Evolutionary conservation across 176 grass and related monocot genomes (phyloP).

Genomic region (Juncus effusus): DNA sequence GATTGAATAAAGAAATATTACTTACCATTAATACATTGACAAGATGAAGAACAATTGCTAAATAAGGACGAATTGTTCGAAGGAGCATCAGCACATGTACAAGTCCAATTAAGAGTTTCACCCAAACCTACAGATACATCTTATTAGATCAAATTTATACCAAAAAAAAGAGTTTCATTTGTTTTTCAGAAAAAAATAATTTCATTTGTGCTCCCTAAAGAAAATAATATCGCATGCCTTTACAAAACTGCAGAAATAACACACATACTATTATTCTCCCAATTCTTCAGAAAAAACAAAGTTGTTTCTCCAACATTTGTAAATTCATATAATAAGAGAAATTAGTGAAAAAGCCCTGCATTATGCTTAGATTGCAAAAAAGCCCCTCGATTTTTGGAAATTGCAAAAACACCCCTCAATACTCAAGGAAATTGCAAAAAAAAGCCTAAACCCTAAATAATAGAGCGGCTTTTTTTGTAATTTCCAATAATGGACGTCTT

Average conservation of each 20-base stretch:
- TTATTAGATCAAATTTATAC: conserved; percentile 14
- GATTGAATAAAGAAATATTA: neutral
- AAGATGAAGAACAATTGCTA: conserved; percentile 58
- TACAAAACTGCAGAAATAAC: neutral
- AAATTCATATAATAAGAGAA: too few relatives aligned
- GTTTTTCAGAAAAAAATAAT: conserved; percentile 4
- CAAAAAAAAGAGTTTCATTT: conserved; percentile 17
- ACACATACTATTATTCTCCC: neutral
- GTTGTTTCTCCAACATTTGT: neutral
- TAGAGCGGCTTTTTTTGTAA: too few relatives aligned
- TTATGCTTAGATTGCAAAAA: too few relatives aligned
- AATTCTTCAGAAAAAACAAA: neutral
- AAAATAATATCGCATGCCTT: too few relatives aligned
- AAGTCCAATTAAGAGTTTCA: conserved; percentile 51
- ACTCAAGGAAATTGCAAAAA: too few relatives aligned
- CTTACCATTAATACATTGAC: conserved; percentile 64
- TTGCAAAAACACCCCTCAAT: too few relatives aligned
- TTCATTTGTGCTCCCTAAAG: too few relatives aligned
- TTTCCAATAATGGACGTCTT: too few relatives aligned
- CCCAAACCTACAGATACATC: neutral
- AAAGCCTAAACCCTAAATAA: too few relatives aligned
- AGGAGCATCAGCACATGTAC: conserved; percentile 54
- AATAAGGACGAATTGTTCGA: conserved; percentile 33
- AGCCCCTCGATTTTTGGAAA: too few relatives aligned
- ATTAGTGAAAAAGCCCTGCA: too few relatives aligned